Evolutionary conservation across 768 basidiomycete species (phyloP).

Genomic region (Suillus weaverae): DNA sequence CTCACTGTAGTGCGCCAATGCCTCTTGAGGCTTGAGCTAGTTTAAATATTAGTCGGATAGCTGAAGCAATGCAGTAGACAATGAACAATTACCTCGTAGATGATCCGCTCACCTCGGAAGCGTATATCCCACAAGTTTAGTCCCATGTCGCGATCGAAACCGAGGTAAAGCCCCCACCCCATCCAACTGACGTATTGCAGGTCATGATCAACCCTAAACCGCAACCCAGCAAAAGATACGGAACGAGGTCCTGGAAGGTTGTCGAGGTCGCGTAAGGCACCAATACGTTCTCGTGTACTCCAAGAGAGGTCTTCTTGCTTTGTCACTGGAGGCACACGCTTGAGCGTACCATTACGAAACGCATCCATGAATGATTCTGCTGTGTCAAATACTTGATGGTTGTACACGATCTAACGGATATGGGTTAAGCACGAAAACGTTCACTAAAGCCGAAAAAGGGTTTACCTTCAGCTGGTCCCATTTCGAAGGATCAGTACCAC

Average conservation of each 20-base stretch:
- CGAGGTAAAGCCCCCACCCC: conserved; percentile 62
- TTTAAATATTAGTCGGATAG: not conserved
- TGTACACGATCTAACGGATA: conserved; percentile 50
- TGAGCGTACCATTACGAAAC: conserved; percentile 52
- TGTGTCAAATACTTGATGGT: conserved; percentile 54
- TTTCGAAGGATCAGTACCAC: conserved; percentile 48
- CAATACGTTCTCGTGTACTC: conserved; percentile 45
- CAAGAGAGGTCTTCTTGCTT: conserved; percentile 41
- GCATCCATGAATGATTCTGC: conserved; percentile 52
- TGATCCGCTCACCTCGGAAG: conserved; percentile 57
- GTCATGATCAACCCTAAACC: conserved; percentile 54
- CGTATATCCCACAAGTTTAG: conserved; percentile 61
- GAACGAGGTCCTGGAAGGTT: conserved; percentile 63
- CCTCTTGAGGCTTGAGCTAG: conserved; percentile 62
- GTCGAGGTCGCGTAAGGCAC: conserved; percentile 52
- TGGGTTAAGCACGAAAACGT: not conserved
- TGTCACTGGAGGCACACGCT: conserved; percentile 38
- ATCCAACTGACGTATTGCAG: conserved; percentile 63
- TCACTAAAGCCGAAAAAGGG: not conserved
- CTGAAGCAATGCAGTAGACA: not conserved
- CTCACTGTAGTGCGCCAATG: conserved; percentile 57
- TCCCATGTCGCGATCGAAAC: conserved; percentile 72
- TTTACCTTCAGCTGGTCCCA: conserved; percentile 56
- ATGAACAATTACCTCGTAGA: conserved; percentile 52
- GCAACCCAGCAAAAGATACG: conserved; percentile 58